Evolutionary conservation across 2,329 filamentous ascomycete species (phyloP), one percentile per base, ranked within the genome.

Genomic region (Huntiella abstrusa): DNA sequence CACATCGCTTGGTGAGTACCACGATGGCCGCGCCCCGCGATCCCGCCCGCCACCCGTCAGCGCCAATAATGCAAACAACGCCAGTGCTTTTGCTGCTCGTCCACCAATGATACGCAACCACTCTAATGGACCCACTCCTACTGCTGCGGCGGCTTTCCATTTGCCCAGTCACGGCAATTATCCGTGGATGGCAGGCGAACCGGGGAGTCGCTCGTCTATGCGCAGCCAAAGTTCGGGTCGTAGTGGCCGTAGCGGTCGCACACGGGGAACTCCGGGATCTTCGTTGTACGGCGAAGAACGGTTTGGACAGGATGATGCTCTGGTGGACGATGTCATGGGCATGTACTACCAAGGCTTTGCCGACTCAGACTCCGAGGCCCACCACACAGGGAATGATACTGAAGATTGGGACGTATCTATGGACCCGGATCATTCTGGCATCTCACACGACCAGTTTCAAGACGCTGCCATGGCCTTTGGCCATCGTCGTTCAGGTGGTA

Each of bases 211-310:
- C 15, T 34, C 12, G 13, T 43, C 41, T 16, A 43, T 43, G 41
- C 41, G 41, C 32, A 33, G 32, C 15, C 40, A 41, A 41, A 32
- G 28, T 17, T 28, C 15, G 28, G 15, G 15, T 28, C 22, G 12
- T 11, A 34, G 28, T 34, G 41, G 41, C 13, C 92, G 83, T 59
- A 94, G 86, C 56, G 69, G 91, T 43, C 60, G 80, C 52, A 91
- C 85, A 3, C 85, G 83, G 54, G 75, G 76, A 50, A 92, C 82
- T 64, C 86, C 82, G 1, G 69, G 78, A 45, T 80, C 64, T 63
- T 91, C 67, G 51, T 70, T 69, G 60, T 66, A 66, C 52, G 37
- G 57, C 45, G 60, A 64, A 52, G 60, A 58, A 35, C 60, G 64
- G 12, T 43, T 43, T 17, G 41, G 41, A 6, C 67, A 71, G 51